A percentile compares a stretch with the other conserved stretches of the same genome.
Evolutionary conservation across 148 eudicot species (phyloP).

Genomic region (Drosera capensis): DNA sequence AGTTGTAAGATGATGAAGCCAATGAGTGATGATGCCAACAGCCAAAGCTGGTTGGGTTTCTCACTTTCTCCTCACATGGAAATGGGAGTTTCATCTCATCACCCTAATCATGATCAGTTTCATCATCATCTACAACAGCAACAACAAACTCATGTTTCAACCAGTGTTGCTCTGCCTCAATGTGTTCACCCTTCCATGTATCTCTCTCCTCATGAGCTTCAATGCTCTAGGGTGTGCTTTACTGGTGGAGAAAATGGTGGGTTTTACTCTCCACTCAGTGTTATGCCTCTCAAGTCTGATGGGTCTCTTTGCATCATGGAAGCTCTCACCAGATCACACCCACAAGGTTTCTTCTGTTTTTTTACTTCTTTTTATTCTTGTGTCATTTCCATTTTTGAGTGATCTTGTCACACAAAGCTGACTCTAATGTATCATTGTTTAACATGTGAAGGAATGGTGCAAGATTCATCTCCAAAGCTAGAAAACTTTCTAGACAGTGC

Average conservation of each 20-base stretch:
- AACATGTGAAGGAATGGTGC: slow-evolving; percentile 7
- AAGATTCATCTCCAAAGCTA: slow-evolving; percentile 37
- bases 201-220: slow-evolving; percentile 14
- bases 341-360: background rate
- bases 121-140: slow-evolving; percentile 11
- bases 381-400: background rate
- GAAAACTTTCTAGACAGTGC: slow-evolving; percentile 65
- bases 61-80: slow-evolving; percentile 47
- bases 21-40: slow-evolving; percentile 17
- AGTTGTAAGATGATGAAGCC: slow-evolving; percentile 24
- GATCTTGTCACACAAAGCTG: too few relatives aligned
- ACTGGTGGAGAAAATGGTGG: slow-evolving; percentile 17
- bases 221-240: slow-evolving; percentile 7
- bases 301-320: slow-evolving; percentile 76
- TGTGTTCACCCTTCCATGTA: slow-evolving; percentile 12
- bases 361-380: background rate
- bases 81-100: slow-evolving; percentile 17
- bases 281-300: slow-evolving; percentile 73
- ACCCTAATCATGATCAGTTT: slow-evolving; percentile 11
- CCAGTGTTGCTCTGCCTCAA: slow-evolving; percentile 4
- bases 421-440: background rate
- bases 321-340: slow-evolving; percentile 43
- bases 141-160: slow-evolving; percentile 11
- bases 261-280: slow-evolving; percentile 26
- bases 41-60: slow-evolving; percentile 47